A percentile compares a stretch with the other conserved stretches of the same genome.
Evolutionary conservation across 2,329 filamentous ascomycete species (phyloP).

Genomic region (Berkeleyomyces rouxiae): DNA sequence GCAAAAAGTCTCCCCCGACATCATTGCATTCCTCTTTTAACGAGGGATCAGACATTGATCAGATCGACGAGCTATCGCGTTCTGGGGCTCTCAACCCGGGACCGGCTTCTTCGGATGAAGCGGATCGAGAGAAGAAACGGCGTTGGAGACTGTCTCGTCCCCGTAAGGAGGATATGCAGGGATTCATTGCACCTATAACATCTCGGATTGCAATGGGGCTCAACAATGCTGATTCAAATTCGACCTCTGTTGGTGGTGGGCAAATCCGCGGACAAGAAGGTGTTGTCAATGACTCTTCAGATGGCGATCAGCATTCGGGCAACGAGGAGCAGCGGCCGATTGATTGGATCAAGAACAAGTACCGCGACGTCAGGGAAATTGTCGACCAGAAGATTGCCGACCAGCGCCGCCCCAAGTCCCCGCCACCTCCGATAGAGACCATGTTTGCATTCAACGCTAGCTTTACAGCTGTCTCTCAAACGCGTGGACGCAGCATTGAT

Average conservation of each 20-base stretch:
- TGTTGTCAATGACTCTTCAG: constrained; percentile 34
- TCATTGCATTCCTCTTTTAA: constrained; percentile 66
- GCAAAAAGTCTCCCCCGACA: constrained; percentile 55
- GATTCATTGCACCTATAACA: constrained; percentile 21
- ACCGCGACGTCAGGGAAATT: constrained; percentile 41
- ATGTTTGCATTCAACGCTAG: constrained; percentile 8
- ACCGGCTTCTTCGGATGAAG: constrained; percentile 17
- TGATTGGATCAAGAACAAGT: constrained; percentile 43
- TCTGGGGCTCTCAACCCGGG: constrained; percentile 17
- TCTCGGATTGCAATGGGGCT: constrained; percentile 34
- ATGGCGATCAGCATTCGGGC: constrained; percentile 17
- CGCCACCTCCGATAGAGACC: constrained; percentile 21
- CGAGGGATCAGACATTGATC: constrained; percentile 67
- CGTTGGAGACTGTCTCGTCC: constrained; percentile 56
- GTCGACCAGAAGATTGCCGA: constrained; percentile 36
- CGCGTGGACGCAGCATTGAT: constrained; percentile 18
- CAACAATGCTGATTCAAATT: constrained; percentile 46
- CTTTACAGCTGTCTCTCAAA: constrained; percentile 20
- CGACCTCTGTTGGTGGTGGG: constrained; percentile 50
- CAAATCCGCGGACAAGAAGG: constrained; percentile 32
- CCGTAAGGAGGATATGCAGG: constrained; percentile 34
- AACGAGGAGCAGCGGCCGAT: constrained; percentile 30
- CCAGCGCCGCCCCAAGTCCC: constrained; percentile 39
- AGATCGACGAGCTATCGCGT: constrained; percentile 38
- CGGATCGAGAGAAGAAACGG: constrained; percentile 47